Conservation (phyloP, 495 filamentous ascomycete species). For the Lasiosphaeria ovina region DNA sequence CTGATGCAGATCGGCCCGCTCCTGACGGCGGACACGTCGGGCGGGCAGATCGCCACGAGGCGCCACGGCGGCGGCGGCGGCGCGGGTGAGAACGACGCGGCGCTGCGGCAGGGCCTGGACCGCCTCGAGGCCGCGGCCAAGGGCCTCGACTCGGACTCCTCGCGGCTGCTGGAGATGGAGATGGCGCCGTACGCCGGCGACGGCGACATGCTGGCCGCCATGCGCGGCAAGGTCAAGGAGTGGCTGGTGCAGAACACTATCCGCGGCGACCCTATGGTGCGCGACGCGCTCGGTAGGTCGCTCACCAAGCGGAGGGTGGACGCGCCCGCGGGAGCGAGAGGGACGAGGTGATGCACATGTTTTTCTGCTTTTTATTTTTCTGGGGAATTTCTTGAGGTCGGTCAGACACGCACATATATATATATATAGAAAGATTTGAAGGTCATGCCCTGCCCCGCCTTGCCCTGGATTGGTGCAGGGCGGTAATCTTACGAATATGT, state of each 20-base stretch:
- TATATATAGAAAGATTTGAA: too few relatives aligned
- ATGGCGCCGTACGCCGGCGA: conserved; percentile 81
- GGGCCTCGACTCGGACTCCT: conserved; percentile 63
- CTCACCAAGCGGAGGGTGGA: conserved; percentile 57
- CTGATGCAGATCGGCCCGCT: conserved; percentile 79
- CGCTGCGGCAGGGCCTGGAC: conserved; percentile 50
- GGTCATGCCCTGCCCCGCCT: too few relatives aligned
- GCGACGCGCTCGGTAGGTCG: conserved; percentile 65
- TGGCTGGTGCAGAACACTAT: conserved; percentile 77
- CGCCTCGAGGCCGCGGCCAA: conserved; percentile 54
- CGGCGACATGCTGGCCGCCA: conserved; percentile 52
- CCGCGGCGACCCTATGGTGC: conserved; percentile 68
- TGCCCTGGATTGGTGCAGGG: too few relatives aligned
- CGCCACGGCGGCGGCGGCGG: conserved; percentile 9
- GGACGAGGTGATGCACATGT: conserved; percentile 37
- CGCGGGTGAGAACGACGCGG: conserved; percentile 27
- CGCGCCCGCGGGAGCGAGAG: conserved; percentile 55
- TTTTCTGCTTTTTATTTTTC: not conserved
- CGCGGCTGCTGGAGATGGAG: conserved; percentile 69
- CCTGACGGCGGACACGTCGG: conserved; percentile 40
- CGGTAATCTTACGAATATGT: too few relatives aligned
- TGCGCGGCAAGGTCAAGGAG: conserved; percentile 68
- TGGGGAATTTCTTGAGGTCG: too few relatives aligned
- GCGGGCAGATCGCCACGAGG: conserved; percentile 22
- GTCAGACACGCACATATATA: too few relatives aligned